Base-by-base conservation (phyloP, 768 basidiomycete genomes). In the Rhodotorula graminis region DNA sequence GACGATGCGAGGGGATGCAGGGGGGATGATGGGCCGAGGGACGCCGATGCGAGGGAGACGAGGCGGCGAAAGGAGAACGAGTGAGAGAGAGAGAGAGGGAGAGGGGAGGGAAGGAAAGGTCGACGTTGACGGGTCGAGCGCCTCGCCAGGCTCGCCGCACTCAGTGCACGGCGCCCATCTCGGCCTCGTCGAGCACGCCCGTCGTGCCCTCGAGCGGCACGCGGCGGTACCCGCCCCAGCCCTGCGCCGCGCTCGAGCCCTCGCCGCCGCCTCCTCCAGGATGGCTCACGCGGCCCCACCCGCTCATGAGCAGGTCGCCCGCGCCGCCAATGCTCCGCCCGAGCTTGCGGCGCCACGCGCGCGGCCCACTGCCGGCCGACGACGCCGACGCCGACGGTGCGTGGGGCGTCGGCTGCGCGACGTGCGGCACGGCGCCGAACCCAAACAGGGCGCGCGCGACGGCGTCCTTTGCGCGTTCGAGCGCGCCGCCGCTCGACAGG, bases 291-390 rank as follows among this genome's bases (percentile, higher is more conserved):
- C 55, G 29, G 14, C 40, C 33, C 11, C 46, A 44, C n/a, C n/a
- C 60, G 19, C 23, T 23, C 49, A 60, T 9, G 56, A 72, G 46
- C 16, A 68, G 64, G 40, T 72, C 71, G 40, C 66, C 60, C 46
- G 71, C 71, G 33, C 59, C 55, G 29, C 71, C 71, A 52, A 72
- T 65, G 44, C 63, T 65, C 42, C 67, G 44, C 52, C 64, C 61
- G 52, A 72, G 47, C 53, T 72, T 72, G 15, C 71, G 55, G 0
- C 61, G 50, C 71, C 71, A 72, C 11, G 58, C 59, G 10, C 71
- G 42, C 8, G 62, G 57, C 10, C 65, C 71, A 5, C 46, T 1
- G 40, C 63, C 40, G 16, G 2, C 8, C 44, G 57, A 53, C 29
- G 60, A 5, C 53, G 46, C 10, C 31, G 46, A 27, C 57, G 4